Conservation (phyloP, 2,329 filamentous ascomycete species). For the Cladosporium sp. region DNA sequence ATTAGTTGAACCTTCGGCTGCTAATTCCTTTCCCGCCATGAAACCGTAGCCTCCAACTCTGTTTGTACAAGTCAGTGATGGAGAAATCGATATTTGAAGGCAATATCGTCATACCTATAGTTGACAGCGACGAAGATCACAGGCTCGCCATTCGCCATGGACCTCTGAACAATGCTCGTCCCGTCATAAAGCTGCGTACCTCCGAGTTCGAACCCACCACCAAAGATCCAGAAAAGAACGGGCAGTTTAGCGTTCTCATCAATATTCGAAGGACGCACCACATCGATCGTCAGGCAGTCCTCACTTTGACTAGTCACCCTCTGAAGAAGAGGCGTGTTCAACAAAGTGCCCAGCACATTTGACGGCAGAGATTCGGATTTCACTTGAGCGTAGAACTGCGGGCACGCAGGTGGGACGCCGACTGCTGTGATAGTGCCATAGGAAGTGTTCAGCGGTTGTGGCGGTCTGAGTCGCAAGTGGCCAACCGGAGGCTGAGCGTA, state of each 20-base stretch:
- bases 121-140: constrained; percentile 30
- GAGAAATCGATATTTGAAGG: constrained; percentile 47
- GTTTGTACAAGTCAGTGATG: constrained; percentile 9
- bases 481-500: constrained; percentile 68
- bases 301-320: constrained; percentile 61
- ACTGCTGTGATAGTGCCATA: constrained; percentile 59
- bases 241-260: constrained; percentile 27
- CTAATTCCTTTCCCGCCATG: constrained; percentile 24
- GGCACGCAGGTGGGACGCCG: constrained; percentile 58
- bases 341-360: constrained; percentile 35
- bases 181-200: constrained; percentile 6
- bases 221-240: constrained; percentile 42
- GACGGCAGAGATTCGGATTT: constrained; percentile 33
- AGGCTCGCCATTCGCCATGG: constrained; percentile 35
- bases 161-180: constrained; percentile 9
- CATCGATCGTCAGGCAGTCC: constrained; percentile 57
- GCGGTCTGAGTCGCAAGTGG: constrained; percentile 63
- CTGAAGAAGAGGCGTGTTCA: constrained; percentile 61
- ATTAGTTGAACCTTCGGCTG: constrained; percentile 46
- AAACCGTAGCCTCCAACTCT: constrained; percentile 34
- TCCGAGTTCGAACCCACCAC: constrained; percentile 31
- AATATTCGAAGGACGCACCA: constrained; percentile 26
- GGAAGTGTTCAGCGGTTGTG: constrained; percentile 53
- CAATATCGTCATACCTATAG: constrained; percentile 39
- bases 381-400: constrained; percentile 64